Percentiles rank a stretch among this genome's conserved stretches.
phyloP scores from a whole-genome alignment of 2,329 filamentous ascomycete genomes.

The Grosmannia clavigera region DNA sequence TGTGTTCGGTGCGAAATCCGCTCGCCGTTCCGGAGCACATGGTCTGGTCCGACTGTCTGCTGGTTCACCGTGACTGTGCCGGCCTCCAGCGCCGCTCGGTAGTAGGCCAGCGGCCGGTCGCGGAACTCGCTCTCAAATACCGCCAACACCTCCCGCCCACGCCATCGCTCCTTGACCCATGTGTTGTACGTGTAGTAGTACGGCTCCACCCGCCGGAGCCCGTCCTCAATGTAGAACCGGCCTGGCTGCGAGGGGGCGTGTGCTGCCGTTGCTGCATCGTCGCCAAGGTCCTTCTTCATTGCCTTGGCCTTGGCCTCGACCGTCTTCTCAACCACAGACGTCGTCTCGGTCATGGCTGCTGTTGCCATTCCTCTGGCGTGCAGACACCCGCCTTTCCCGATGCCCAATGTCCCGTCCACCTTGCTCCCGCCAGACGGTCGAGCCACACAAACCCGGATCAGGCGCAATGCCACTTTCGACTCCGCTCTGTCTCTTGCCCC shows the following conservation, averaged over 20 bases:
- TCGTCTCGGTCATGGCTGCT: background rate
- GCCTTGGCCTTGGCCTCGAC: constrained; percentile 1
- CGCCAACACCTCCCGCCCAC: constrained; percentile 66
- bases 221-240: constrained; percentile 76
- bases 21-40: constrained; percentile 76
- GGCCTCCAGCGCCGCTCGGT: constrained; percentile 67
- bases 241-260: background rate
- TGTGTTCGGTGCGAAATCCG: constrained; percentile 87
- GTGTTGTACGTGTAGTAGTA: constrained; percentile 96
- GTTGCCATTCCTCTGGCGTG: background rate
- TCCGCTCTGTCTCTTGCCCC: background rate
- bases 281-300: constrained; percentile 1
- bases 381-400: background rate
- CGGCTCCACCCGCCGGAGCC: constrained; percentile 68
- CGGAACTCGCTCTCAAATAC: constrained; percentile 89
- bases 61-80: constrained; percentile 76
- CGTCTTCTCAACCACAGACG: background rate
- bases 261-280: constrained; percentile 7
- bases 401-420: background rate
- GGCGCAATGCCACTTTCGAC: constrained; percentile 4
- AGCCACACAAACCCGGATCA: constrained; percentile 1
- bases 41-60: constrained; percentile 51
- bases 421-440: background rate
- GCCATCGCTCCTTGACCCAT: constrained; percentile 87
- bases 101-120: constrained; percentile 77